Evolutionary conservation across 345 rosid species (phyloP).

Genomic region (Gossypium sturtianum): DNA sequence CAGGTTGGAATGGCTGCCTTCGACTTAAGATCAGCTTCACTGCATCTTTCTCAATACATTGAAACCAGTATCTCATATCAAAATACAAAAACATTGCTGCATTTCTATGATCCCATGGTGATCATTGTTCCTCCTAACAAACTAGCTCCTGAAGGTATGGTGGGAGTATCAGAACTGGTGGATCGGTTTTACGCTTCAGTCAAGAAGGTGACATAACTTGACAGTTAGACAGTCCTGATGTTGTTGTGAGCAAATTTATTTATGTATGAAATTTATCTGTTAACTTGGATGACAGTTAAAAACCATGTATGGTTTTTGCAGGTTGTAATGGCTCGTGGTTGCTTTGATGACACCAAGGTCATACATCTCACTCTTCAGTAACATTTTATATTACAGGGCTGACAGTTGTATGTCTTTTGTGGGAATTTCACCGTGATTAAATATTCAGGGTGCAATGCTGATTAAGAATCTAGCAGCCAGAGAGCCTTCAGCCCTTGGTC

Average conservation of each 20-base stretch:
- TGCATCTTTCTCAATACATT: constrained; percentile 92
- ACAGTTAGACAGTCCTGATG: not conserved
- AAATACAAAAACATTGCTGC: constrained; percentile 77
- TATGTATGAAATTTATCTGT: not conserved
- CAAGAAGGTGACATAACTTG: constrained; percentile 53
- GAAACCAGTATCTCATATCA: constrained; percentile 96
- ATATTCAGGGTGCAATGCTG: constrained; percentile 70
- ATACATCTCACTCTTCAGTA: constrained; percentile 6
- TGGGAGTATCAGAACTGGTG: constrained; percentile 81
- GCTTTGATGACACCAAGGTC: constrained; percentile 98
- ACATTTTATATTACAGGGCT: constrained; percentile 12
- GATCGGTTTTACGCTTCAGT: constrained; percentile 56
- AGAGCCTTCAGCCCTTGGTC: constrained; percentile 88
- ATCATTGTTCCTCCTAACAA: constrained; percentile 80
- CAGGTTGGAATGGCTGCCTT: constrained; percentile 97
- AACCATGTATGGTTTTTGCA: constrained; percentile 20
- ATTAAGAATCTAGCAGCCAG: constrained; percentile 74
- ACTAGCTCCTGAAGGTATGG: constrained; percentile 82
- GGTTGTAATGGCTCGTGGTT: constrained; percentile 84
- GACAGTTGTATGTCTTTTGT: constrained; percentile 12
- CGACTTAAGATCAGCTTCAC: constrained; percentile 79
- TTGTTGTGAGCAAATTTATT: not conserved
- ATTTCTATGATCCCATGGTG: constrained; percentile 77
- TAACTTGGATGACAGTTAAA: not conserved
- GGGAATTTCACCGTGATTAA: constrained; percentile 20